Conservation (phyloP, 305 asterid species). For the Rubia peregrina region DNA sequence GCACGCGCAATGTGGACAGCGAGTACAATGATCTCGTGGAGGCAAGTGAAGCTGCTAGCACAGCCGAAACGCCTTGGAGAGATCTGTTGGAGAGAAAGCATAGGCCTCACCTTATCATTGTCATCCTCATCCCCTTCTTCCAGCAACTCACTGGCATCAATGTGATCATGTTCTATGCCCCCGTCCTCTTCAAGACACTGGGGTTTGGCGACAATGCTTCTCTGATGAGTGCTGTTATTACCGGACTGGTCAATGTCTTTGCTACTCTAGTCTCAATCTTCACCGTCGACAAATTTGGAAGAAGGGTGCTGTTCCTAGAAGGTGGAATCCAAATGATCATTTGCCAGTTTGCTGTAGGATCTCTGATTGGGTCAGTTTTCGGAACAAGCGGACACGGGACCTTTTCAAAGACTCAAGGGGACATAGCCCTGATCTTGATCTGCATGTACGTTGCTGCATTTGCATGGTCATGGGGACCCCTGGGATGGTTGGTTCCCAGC, state of each 20-base stretch:
- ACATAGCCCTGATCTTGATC: slow-evolving; percentile 31
- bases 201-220: slow-evolving; percentile 48
- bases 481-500: slow-evolving; percentile 69
- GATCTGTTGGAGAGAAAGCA: slow-evolving; percentile 25
- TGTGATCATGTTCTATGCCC: slow-evolving; percentile 61
- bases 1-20: slow-evolving; percentile 32
- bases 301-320: slow-evolving; percentile 38
- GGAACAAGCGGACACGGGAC: slow-evolving; percentile 35
- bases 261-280: slow-evolving; percentile 41
- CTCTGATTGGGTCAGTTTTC: slow-evolving; percentile 28
- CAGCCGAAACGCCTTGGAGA: slow-evolving; percentile 33
- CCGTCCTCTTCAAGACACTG: slow-evolving; percentile 48
- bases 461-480: slow-evolving; percentile 81
- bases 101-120: slow-evolving; percentile 45
- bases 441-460: slow-evolving; percentile 56
- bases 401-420: slow-evolving; percentile 31
- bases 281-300: slow-evolving; percentile 41
- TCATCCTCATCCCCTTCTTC: slow-evolving; percentile 40
- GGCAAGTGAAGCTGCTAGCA: slow-evolving; percentile 42
- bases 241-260: slow-evolving; percentile 41
- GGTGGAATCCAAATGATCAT: slow-evolving; percentile 49
- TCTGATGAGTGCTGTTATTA: slow-evolving; percentile 39
- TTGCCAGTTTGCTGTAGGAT: slow-evolving; percentile 36
- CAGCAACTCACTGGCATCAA: slow-evolving; percentile 62
- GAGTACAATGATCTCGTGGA: slow-evolving; percentile 45